A percentile compares a stretch with the other conserved stretches of the same genome.
Evolutionary conservation across 208 protist genomes (phyloP).

Genomic region (Novymonas esmeraldas): DNA sequence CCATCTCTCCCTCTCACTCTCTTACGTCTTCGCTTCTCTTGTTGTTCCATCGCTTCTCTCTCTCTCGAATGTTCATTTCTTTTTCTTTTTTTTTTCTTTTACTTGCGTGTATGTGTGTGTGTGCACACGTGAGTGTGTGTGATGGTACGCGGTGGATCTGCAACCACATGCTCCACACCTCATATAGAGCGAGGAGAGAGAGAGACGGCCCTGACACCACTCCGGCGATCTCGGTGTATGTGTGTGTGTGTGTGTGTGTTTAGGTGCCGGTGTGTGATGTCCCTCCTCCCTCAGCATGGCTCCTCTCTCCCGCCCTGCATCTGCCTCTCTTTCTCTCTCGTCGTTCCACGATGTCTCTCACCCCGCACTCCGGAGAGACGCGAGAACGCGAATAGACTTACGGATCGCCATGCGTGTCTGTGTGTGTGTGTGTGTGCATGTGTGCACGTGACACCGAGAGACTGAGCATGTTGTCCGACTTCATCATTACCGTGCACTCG

Average conservation of each 20-base stretch:
- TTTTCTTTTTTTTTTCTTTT: neutral
- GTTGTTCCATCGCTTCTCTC: slow-evolving; percentile 1
- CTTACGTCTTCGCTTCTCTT: neutral
- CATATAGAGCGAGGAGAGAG: too few species aligned
- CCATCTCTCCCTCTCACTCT: neutral
- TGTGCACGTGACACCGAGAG: neutral
- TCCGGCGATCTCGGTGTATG: neutral
- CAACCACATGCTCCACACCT: too few species aligned
- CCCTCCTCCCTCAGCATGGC: neutral
- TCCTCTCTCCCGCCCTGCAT: neutral
- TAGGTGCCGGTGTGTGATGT: neutral
- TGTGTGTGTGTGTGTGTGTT: slow-evolving; percentile 1
- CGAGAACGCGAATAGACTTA: too few species aligned
- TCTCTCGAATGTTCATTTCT: slow-evolving; percentile 2
- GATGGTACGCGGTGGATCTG: neutral
- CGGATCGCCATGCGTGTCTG: neutral
- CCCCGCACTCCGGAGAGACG: too few species aligned
- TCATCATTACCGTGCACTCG: too few species aligned
- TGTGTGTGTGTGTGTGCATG: neutral
- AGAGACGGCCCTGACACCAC: too few species aligned
- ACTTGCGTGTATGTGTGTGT: neutral
- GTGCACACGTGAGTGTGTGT: neutral
- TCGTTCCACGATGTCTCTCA: neutral
- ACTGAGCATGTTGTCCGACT: too few species aligned
- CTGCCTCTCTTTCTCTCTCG: neutral